Percentiles rank a stretch among this genome's conserved stretches.
Evolutionary conservation across 208 protist species (phyloP).

Genomic region (Porcisia deanei): DNA sequence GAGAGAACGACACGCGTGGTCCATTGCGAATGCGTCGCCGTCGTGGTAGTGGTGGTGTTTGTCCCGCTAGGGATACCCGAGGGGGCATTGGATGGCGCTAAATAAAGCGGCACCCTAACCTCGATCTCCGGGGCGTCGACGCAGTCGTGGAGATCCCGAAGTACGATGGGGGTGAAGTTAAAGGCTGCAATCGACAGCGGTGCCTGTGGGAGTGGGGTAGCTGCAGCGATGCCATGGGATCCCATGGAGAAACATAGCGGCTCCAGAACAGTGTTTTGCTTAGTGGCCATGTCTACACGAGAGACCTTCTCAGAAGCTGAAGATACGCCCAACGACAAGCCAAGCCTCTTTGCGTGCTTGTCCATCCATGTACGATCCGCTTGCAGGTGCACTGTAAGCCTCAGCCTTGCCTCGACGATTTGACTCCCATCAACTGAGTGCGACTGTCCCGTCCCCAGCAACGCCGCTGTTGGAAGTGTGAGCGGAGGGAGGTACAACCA

Average conservation of each 20-base stretch:
- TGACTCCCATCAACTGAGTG: not conserved
- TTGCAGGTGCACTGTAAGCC: conserved; percentile 14
- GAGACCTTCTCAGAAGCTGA: conserved; percentile 1
- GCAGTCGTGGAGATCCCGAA: conserved; percentile 21
- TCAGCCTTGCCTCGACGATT: conserved; percentile 1
- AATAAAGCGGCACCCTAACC: conserved; percentile 20
- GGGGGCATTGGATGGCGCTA: not conserved
- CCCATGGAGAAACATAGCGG: not conserved
- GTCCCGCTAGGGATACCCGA: not conserved
- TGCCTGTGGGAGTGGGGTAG: not conserved
- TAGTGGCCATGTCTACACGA: not conserved
- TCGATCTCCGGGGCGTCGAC: conserved; percentile 12
- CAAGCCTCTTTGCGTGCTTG: not conserved
- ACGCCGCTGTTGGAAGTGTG: conserved; percentile 8
- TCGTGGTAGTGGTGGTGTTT: not conserved
- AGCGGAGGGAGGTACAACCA: conserved; percentile 20
- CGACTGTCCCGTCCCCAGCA: not conserved
- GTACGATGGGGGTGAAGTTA: conserved; percentile 24
- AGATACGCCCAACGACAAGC: conserved; percentile 19
- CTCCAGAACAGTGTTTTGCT: not conserved
- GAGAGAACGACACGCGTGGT: conserved; percentile 16
- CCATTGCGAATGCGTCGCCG: conserved; percentile 14
- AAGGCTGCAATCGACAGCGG: conserved; percentile 21
- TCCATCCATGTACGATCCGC: conserved; percentile 23
- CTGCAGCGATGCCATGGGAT: not conserved